Conservation (phyloP, 129 eudicot species). For the Tagetes erecta region DNA sequence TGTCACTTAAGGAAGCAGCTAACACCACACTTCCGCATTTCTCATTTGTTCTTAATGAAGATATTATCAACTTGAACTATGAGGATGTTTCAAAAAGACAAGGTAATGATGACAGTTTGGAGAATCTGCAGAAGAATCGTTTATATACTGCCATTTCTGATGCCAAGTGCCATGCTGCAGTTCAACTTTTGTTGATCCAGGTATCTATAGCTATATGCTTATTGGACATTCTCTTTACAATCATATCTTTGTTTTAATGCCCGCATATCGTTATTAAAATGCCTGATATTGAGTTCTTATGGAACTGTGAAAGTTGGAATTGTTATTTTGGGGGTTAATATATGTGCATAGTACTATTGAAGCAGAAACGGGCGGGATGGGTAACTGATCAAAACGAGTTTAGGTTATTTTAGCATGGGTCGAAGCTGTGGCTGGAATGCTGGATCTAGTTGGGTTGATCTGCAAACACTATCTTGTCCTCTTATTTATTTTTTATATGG, state of each 20-base stretch:
- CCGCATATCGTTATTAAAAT: background rate
- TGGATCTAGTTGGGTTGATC: background rate
- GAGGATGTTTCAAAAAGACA: constrained; percentile 47
- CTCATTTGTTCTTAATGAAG: constrained; percentile 47
- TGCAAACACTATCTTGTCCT: background rate
- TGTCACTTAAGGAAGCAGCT: constrained; percentile 72
- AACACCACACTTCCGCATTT: constrained; percentile 80
- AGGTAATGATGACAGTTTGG: constrained; percentile 45
- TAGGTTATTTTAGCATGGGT: background rate
- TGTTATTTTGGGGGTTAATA: background rate
- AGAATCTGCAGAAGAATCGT: constrained; percentile 46
- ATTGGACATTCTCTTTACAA: background rate
- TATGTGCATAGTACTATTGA: background rate
- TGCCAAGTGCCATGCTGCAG: constrained; percentile 84
- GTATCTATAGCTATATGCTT: constrained; percentile 34
- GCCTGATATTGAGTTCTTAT: constrained; percentile 1
- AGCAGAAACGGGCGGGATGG: background rate
- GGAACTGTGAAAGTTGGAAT: background rate
- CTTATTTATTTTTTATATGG: background rate
- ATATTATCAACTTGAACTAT: constrained; percentile 35
- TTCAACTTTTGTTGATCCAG: constrained; percentile 89
- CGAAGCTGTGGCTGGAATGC: background rate
- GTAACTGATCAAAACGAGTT: background rate
- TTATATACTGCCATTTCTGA: constrained; percentile 69
- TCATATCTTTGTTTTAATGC: constrained; percentile 3